Evolutionary conservation across 768 basidiomycete genomes (phyloP), one percentile per base, ranked within the genome.

Genomic region (Leccinellum albellum): DNA sequence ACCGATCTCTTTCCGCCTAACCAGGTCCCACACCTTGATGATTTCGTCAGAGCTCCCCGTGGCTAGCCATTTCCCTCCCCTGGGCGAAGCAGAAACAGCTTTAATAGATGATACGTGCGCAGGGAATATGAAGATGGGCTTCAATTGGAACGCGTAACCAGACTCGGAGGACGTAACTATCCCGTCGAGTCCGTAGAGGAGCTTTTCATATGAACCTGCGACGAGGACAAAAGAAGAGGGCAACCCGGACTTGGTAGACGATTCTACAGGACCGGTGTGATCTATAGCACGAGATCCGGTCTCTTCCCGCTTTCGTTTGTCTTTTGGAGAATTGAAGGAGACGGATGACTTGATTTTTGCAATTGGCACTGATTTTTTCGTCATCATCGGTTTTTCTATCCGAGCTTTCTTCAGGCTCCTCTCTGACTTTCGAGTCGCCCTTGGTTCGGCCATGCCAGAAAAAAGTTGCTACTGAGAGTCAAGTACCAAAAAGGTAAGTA

Each of bases 1-100:
- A 31, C 97, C 97, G 51, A 99, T 82, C 72, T 99, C 96, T 74
- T 97, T 97, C 71, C 87, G 78, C 66, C 94, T 77, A 53, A 87
- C 81, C 58, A 99, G 72, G 76, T 98, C 94, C 97, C 97, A 99
- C 9, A 99, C 87, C 71, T 98, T 98, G 64, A 98, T 76, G 50
- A 95, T 90, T 71, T 98, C 97, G 68, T 99, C 97, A n/a, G 90
- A 83, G 61, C 92, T 93, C 7, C 94, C 97, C 0, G 89, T 94
- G 8, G 94, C 96, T 15, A 98, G 79, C 94, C 94, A 98, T 75
- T 97, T 98, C 1, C 94, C 94, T 31, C 94, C 94, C 3, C 82
- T 74, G 3, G 94, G 94, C 0, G 90, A 90, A 0, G 91, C 89
- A 3, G 94, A 88, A 29, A 95, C 88, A 12, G 92, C 84, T 68